phyloP scores from a whole-genome alignment of 1,284 basidiomycete species.

The Ustilago tritici region DNA sequence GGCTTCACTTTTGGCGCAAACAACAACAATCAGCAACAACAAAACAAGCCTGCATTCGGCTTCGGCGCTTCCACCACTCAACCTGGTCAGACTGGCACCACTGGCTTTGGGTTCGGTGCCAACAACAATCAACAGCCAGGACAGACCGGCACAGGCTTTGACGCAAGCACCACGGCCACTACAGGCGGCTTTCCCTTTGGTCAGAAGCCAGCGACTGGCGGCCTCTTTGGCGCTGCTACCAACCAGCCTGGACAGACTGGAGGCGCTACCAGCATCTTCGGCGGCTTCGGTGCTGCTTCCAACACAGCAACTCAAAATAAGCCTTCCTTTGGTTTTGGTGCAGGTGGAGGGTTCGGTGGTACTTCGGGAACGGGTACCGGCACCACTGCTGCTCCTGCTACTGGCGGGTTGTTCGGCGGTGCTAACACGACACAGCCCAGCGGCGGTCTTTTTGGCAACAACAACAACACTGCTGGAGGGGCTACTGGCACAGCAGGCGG shows the following conservation, averaged over 20 bases:
- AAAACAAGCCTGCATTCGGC: constrained; percentile 56
- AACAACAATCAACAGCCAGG: constrained; percentile 38
- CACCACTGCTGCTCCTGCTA: constrained; percentile 55
- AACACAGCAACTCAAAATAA: constrained; percentile 53
- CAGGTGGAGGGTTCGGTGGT: constrained; percentile 48
- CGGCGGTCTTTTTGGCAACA: constrained; percentile 52
- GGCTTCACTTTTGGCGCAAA: constrained; percentile 58
- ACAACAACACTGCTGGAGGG: constrained; percentile 24
- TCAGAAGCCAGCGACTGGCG: constrained; percentile 63
- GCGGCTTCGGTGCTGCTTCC: constrained; percentile 58
- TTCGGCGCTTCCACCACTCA: constrained; percentile 51
- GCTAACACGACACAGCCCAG: constrained; percentile 55
- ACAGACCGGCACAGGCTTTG: constrained; percentile 45
- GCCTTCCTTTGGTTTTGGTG: constrained; percentile 65
- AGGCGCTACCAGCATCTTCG: constrained; percentile 56
- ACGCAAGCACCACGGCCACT: constrained; percentile 41
- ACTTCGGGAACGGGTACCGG: constrained; percentile 37
- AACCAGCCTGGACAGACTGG: constrained; percentile 49
- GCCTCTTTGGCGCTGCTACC: constrained; percentile 73
- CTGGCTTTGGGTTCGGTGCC: constrained; percentile 54
- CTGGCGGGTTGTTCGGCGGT: constrained; percentile 71
- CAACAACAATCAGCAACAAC: constrained; percentile 48
- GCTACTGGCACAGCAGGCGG: constrained; percentile 42
- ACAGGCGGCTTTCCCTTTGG: constrained; percentile 56
- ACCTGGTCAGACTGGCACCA: constrained; percentile 40